These are phyloP conservation scores for Rhodotorula mucilaginosa DNA, from an alignment of 1,284 basidiomycete genomes.

Conservation along the genomic window DNA sequence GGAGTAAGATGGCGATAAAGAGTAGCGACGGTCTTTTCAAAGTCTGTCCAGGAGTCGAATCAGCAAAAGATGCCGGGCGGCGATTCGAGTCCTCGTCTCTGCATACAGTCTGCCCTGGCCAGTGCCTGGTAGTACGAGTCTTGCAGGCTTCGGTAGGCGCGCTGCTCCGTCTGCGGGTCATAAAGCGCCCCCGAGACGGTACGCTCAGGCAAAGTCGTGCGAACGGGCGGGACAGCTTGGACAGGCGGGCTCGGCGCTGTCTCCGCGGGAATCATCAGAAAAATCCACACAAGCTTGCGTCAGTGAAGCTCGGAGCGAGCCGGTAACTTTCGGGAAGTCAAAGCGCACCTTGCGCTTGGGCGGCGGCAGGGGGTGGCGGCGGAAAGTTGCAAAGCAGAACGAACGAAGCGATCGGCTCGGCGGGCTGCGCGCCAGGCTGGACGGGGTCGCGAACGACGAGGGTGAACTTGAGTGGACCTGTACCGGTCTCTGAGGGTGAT, in stretches of 20 bases:
- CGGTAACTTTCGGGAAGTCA: too few species aligned
- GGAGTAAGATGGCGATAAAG: conserved; percentile 5
- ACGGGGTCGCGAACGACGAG: background rate
- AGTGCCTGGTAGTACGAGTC: background rate
- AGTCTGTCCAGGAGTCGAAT: background rate
- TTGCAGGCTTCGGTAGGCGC: background rate
- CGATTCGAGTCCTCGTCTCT: background rate
- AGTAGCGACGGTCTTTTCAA: background rate
- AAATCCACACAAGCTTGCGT: too few species aligned
- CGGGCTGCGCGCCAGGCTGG: background rate
- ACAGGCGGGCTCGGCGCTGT: background rate
- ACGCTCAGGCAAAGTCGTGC: too few species aligned
- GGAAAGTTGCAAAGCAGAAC: background rate
- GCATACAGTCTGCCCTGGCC: background rate
- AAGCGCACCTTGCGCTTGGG: too few species aligned
- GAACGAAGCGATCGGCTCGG: background rate
- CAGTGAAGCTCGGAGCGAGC: too few species aligned
- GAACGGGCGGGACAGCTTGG: too few species aligned
- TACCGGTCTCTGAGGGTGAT: background rate
- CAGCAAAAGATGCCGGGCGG: background rate
- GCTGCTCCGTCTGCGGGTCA: background rate
- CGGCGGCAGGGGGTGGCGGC: too few species aligned
- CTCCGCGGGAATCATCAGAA: too few species aligned
- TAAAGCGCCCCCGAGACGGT: background rate
- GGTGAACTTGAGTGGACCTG: background rate